These are phyloP conservation scores for Dispira parvispora DNA, from an alignment of 192 early-diverging fungal genomes.

Conservation along the genomic window DNA sequence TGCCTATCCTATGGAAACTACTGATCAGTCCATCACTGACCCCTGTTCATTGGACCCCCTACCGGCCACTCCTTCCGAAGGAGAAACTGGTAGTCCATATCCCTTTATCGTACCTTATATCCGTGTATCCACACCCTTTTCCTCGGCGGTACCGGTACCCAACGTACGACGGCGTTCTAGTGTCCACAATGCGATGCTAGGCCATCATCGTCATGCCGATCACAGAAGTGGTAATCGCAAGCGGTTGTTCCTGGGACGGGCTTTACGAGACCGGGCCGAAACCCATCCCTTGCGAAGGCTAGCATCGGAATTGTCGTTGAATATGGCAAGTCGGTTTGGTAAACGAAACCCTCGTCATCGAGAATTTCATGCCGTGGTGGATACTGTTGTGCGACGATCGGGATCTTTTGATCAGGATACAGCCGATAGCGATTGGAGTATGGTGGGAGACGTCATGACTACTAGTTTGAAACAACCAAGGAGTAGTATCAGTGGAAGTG, in stretches of 20 bases:
- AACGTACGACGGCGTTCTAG: constrained; percentile 1
- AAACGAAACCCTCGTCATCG: neutral
- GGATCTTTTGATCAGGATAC: neutral
- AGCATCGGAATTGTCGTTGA: neutral
- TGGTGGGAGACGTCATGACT: neutral
- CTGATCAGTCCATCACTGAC: too few species aligned
- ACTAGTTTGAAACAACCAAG: neutral
- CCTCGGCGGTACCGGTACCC: constrained; percentile 18
- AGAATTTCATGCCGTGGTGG: neutral
- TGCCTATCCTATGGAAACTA: too few species aligned
- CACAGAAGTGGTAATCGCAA: neutral
- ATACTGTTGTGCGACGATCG: neutral
- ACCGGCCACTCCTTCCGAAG: neutral
- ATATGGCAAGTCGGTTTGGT: neutral
- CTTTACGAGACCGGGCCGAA: neutral
- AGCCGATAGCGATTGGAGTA: neutral
- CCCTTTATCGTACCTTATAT: constrained; percentile 19
- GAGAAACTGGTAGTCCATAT: neutral
- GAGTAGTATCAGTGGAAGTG: too few species aligned
- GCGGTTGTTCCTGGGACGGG: neutral
- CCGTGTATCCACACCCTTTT: constrained; percentile 22
- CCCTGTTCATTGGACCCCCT: neutral
- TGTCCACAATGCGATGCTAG: neutral
- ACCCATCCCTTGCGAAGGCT: neutral
- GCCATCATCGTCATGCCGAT: neutral